Evolutionary conservation across 352 stramenopile genomes (phyloP).

Genomic region (Poterioochromonas sp.): DNA sequence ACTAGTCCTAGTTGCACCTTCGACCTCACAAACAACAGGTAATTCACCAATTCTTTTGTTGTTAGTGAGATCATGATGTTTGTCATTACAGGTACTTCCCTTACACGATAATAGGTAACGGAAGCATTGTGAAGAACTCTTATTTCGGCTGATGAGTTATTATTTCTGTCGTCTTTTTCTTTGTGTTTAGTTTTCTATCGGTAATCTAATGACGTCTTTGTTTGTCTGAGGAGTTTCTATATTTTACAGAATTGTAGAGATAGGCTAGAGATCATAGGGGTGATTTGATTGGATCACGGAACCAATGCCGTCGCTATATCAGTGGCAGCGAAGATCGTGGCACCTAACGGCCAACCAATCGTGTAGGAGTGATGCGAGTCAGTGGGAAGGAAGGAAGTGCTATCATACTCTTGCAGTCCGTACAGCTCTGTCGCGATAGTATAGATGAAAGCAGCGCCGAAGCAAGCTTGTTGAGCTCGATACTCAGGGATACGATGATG

Average conservation of each 20-base stretch:
- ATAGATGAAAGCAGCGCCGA: slow-evolving; percentile 6
- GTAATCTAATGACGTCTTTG: too few species aligned
- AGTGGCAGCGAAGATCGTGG: background rate
- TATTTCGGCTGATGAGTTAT: too few species aligned
- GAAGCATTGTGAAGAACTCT: too few species aligned
- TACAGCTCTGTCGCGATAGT: background rate
- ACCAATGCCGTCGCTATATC: too few species aligned
- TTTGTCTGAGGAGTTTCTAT: too few species aligned
- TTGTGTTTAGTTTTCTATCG: too few species aligned
- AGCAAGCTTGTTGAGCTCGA: slow-evolving; percentile 15
- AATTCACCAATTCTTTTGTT: background rate
- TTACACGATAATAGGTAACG: background rate
- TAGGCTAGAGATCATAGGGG: too few species aligned
- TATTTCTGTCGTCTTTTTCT: too few species aligned
- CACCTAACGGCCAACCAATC: background rate
- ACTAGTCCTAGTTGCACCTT: slow-evolving; percentile 14
- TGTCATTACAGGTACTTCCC: background rate
- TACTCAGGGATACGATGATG: background rate
- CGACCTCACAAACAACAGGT: slow-evolving; percentile 20
- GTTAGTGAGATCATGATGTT: background rate
- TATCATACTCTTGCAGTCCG: background rate
- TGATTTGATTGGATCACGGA: too few species aligned
- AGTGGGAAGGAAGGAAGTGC: background rate
- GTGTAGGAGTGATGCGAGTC: background rate
- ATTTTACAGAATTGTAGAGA: too few species aligned